Base-by-base conservation (phyloP, 768 basidiomycete genomes). In the Trametes meyenii region DNA sequence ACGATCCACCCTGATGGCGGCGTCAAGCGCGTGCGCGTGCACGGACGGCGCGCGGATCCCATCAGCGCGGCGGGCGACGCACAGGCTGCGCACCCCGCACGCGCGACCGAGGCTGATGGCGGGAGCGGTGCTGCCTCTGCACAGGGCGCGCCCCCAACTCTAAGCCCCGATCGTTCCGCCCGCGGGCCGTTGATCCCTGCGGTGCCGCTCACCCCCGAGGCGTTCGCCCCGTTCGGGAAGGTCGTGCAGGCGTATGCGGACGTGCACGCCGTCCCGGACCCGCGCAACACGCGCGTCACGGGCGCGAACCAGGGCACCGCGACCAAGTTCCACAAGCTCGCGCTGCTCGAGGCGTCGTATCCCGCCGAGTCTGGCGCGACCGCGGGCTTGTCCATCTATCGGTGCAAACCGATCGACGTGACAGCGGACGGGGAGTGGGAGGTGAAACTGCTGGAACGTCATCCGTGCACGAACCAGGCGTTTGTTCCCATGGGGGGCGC, bases 1-100 rank as follows among this genome's bases (percentile, higher is more conserved):
- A 93, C 90, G 19, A 96, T 97, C 67, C 84, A 90, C 72, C 97
- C 97, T 1, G 96, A 99, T 69, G 97, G 97, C 44, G 97, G 97
- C 24, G 76, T 98, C 71, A 98, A 98, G 76, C 85, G 97, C 23
- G 79, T 99, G n/a, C 84, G 97, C 61, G 74, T 97, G 50, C 78
- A 86, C 65, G 94, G 97, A 5, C 76, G 80, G 55, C 82, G 84
- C 50, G 80, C 79, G 45, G 48, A 23, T 5, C 13, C 58, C 50
- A 50, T 55, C 51, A 36, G 21, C 38, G 35, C 33, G 7, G 53
- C 44, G 39, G 35, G 51, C 54, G 52, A 58, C 33, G 52, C 56
- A 26, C 36, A 49, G n/a, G 55, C 65, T 54, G 55, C 61, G 40
- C 45, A 26, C 23, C 17, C 46, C 54, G 42, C 33, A 21, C 55